Evolutionary conservation across 2,329 filamentous ascomycete species (phyloP).

Genomic region (Blastomyces gilchristii): DNA sequence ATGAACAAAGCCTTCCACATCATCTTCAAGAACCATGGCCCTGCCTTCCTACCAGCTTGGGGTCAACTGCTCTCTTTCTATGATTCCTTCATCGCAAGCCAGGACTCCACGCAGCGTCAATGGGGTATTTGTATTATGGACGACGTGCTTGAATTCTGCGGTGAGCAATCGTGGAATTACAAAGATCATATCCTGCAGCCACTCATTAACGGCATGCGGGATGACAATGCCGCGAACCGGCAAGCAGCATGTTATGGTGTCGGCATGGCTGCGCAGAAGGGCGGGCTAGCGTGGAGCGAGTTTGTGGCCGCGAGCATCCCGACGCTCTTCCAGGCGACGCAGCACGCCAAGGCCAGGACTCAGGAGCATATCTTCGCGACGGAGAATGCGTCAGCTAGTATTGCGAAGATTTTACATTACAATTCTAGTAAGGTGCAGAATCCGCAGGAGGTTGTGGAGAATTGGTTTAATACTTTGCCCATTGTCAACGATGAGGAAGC

Average conservation of each 20-base stretch:
- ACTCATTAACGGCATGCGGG: conserved; percentile 73
- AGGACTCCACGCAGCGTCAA: conserved; percentile 82
- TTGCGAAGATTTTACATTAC: conserved; percentile 93
- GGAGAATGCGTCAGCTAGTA: conserved; percentile 91
- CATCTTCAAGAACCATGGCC: conserved; percentile 93
- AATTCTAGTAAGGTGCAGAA: conserved; percentile 69
- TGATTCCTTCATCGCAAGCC: conserved; percentile 67
- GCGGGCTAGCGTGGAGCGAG: conserved; percentile 74
- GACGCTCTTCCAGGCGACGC: conserved; percentile 73
- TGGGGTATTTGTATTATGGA: conserved; percentile 99
- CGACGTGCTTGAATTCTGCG: conserved; percentile 95
- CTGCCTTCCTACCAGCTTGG: conserved; percentile 77
- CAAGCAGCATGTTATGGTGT: conserved; percentile 95
- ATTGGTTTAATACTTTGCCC: conserved; percentile 85
- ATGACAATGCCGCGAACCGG: conserved; percentile 78
- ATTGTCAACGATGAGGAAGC: conserved; percentile 95
- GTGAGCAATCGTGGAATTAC: conserved; percentile 76
- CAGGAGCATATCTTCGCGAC: conserved; percentile 96
- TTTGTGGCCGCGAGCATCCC: conserved; percentile 74
- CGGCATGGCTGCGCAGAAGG: conserved; percentile 87
- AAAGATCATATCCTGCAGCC: conserved; percentile 77
- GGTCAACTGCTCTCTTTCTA: conserved; percentile 78
- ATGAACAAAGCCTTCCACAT: conserved; percentile 99
- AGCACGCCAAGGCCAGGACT: conserved; percentile 67
- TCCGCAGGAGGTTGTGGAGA: conserved; percentile 62